Evolutionary conservation across 2,329 filamentous ascomycete genomes (phyloP).

Genomic region (Fusarium solani-melongenae): DNA sequence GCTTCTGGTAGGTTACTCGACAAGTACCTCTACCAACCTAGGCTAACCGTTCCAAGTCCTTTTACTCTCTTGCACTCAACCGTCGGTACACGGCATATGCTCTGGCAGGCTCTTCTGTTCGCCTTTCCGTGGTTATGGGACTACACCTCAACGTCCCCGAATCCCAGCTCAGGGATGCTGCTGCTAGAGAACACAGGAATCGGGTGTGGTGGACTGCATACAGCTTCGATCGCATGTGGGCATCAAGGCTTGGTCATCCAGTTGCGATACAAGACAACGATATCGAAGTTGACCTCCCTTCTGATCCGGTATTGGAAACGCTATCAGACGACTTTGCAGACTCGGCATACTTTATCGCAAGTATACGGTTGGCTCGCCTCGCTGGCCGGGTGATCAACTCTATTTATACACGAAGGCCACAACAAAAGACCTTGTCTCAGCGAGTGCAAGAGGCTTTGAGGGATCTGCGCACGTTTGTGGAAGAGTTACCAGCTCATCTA

Average conservation of each 20-base stretch:
- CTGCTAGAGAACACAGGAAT: conserved; percentile 52
- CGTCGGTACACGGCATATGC: conserved; percentile 57
- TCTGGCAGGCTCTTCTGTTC: conserved; percentile 57
- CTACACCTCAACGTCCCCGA: conserved; percentile 54
- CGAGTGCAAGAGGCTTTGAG: conserved; percentile 47
- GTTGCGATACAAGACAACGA: conserved; percentile 61
- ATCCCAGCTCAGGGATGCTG: conserved; percentile 52
- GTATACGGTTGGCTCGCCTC: conserved; percentile 52
- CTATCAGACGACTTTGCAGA: conserved; percentile 48
- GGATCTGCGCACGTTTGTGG: conserved; percentile 46
- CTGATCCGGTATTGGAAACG: conserved; percentile 43
- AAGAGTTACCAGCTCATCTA: conserved; percentile 45
- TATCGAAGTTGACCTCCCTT: conserved; percentile 57
- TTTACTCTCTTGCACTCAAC: conserved; percentile 58
- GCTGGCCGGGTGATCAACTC: conserved; percentile 44
- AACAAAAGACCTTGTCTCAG: conserved; percentile 46
- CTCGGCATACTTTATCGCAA: conserved; percentile 47
- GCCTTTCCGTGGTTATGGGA: conserved; percentile 57
- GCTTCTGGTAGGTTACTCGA: conserved; percentile 51
- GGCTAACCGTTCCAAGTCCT: conserved; percentile 45
- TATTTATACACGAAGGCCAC: conserved; percentile 46
- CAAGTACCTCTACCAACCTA: rapidly evolving
- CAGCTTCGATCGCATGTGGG: conserved; percentile 59
- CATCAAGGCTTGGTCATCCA: conserved; percentile 60
- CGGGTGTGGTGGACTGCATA: conserved; percentile 58